Percentiles rank a stretch among this genome's conserved stretches.
phyloP scores from a whole-genome alignment of 2,329 filamentous ascomycete species.

The Seiridium unicorne region DNA sequence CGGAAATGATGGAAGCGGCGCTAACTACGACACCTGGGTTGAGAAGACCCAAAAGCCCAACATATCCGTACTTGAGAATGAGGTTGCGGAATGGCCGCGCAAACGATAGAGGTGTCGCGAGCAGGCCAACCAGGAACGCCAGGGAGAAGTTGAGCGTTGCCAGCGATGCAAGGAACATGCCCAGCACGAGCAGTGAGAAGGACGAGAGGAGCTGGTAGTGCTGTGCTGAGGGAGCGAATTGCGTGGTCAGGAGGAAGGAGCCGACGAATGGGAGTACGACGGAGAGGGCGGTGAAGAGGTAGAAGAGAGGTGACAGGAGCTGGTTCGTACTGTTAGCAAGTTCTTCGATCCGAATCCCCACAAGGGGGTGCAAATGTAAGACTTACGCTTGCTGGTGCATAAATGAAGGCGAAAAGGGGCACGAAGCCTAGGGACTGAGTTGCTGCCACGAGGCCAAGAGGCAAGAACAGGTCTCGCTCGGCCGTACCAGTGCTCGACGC shows the following conservation, averaged over 20 bases:
- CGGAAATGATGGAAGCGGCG: conserved; percentile 43
- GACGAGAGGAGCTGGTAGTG: conserved; percentile 80
- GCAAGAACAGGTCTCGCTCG: conserved; percentile 69
- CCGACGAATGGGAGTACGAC: conserved; percentile 55
- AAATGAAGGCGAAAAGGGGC: conserved; percentile 86
- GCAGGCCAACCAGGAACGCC: conserved; percentile 77
- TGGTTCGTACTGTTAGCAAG: conserved; percentile 26
- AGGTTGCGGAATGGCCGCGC: conserved; percentile 47
- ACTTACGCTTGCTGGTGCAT: conserved; percentile 63
- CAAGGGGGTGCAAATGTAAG: background rate
- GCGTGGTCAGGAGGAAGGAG: conserved; percentile 50
- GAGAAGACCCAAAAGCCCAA: conserved; percentile 55
- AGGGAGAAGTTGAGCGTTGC: conserved; percentile 96
- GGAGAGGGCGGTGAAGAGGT: conserved; percentile 54
- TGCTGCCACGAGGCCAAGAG: conserved; percentile 68
- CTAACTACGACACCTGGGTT: conserved; percentile 58
- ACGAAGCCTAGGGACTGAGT: conserved; percentile 76
- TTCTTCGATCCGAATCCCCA: too few species aligned
- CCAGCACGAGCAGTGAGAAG: conserved; percentile 88
- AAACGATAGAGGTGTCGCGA: conserved; percentile 79
- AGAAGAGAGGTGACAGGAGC: conserved; percentile 60
- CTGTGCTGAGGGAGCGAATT: conserved; percentile 57
- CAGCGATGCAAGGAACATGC: conserved; percentile 87
- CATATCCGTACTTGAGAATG: conserved; percentile 39
- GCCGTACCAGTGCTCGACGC: conserved; percentile 25